Conservation (phyloP, 176 grass and related monocot genomes). For the Musa beccarii region DNA sequence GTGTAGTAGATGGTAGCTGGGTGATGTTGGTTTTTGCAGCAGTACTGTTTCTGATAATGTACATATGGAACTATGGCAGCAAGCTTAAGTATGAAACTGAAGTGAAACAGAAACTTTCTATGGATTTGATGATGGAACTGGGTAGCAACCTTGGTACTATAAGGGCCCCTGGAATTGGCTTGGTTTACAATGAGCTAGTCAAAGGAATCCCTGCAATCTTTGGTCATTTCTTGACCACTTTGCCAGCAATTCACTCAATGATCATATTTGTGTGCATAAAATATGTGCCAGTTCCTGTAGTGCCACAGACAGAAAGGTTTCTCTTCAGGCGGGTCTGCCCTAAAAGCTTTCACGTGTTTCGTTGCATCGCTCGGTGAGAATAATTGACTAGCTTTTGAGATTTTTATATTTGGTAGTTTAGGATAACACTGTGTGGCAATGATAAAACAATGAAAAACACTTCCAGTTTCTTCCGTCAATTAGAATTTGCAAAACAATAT, state of each 20-base stretch:
- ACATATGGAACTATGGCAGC: slow-evolving; percentile 97
- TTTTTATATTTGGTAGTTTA: neutral
- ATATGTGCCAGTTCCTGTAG: slow-evolving; percentile 86
- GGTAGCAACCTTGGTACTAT: slow-evolving; percentile 89
- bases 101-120: slow-evolving; percentile 89
- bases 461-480: neutral
- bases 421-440: neutral
- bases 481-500: neutral
- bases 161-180: slow-evolving; percentile 89
- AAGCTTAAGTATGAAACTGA: slow-evolving; percentile 96
- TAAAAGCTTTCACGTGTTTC: slow-evolving; percentile 92
- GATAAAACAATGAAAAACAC: neutral
- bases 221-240: slow-evolving; percentile 85
- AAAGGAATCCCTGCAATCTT: slow-evolving; percentile 89
- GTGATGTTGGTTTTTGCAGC: slow-evolving; percentile 77
- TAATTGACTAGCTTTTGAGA: slow-evolving; percentile 4
- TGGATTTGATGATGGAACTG: slow-evolving; percentile 72
- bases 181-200: slow-evolving; percentile 94
- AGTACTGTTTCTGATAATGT: slow-evolving; percentile 71
- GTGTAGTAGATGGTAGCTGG: slow-evolving; percentile 85
- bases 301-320: slow-evolving; percentile 93
- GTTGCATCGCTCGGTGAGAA: slow-evolving; percentile 83
- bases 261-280: slow-evolving; percentile 99
- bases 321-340: slow-evolving; percentile 88
- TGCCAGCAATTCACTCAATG: slow-evolving; percentile 95